These are phyloP conservation scores for Haplosporangium sp. DNA, from an alignment of 371 early-diverging fungal genomes.

Conservation along the genomic window DNA sequence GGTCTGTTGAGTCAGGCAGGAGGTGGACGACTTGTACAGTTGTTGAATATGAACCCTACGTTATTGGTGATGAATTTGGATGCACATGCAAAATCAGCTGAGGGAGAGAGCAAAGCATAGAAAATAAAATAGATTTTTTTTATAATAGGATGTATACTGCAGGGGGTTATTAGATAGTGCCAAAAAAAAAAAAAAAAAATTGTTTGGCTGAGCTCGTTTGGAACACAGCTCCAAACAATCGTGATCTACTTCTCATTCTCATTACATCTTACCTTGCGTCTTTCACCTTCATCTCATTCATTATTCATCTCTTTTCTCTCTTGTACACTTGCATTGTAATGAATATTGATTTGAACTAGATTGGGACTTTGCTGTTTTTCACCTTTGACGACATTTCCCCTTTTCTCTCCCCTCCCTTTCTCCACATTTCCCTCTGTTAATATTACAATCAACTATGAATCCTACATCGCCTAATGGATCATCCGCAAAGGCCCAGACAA, in stretches of 20 bases:
- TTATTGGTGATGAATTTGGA: constrained; percentile 53
- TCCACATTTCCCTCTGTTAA: background rate
- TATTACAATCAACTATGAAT: background rate
- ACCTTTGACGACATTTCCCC: background rate
- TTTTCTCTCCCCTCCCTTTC: background rate
- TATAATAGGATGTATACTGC: background rate
- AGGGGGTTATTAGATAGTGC: background rate
- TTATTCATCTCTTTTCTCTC: too few species aligned
- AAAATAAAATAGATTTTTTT: background rate
- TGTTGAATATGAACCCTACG: constrained; percentile 61
- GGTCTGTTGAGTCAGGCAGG: constrained; percentile 72
- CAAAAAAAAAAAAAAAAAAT: too few species aligned
- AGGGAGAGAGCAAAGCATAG: constrained; percentile 15
- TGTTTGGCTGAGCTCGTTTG: too few species aligned
- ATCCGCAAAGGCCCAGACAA: background rate
- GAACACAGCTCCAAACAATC: too few species aligned
- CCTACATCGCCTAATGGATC: background rate
- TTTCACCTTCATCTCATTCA: too few species aligned
- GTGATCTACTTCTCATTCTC: too few species aligned
- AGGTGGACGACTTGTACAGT: constrained; percentile 62
- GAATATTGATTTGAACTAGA: too few species aligned
- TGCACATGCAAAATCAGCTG: constrained; percentile 51
- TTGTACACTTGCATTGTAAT: too few species aligned
- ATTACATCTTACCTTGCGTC: too few species aligned
- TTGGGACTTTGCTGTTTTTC: too few species aligned